Base-by-base conservation (phyloP, 1,284 basidiomycete genomes). In the Cystobasidiaceae sp. region DNA sequence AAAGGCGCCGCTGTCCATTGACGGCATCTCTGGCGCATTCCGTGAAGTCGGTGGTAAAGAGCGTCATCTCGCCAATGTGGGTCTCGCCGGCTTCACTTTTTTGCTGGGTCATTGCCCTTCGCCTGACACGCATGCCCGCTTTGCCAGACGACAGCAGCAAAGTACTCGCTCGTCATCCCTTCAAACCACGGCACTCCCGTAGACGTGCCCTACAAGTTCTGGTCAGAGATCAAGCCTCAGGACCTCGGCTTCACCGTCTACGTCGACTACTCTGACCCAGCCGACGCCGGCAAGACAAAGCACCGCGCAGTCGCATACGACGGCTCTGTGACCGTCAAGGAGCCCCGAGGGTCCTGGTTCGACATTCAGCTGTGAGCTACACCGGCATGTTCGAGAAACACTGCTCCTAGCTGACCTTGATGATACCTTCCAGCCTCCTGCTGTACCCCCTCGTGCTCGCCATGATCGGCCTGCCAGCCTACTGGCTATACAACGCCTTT, bases 221-320 rank as follows among this genome's bases (percentile, higher is more conserved):
- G 58, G 48, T 60, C 58, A 13, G 70, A 71, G 65, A 68, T 69
- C 63, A 72, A 69, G 58, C 55, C 65, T 5, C 70, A 70, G n/a
- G 70, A 72, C 17, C 65, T 70, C 15, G 71, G 71, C 8, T 62
- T 72, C n/a, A 49, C 67, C n/a, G 70, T 72, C 46, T 69, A 49
- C 39, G 68, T 72, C 27, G 69, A 72, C 33, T 69, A 67, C 37
- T 28, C 67, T 25, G 71, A 67, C 27, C 27, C 58, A 37, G 33
- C 49, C 13, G 49, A 45, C 41, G 55, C 67, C 67, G 33, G 17
- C 3, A 57, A 66, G 23, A 68, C 66, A 34, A 25, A 56, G 39
- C 68, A 66, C 62, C 33, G 50, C 17, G 49, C 64, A 11, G 32
- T 70, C 19, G 71, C 60, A 7, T 72, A 68, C 60, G 68, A 71